phyloP scores from a whole-genome alignment of 1,284 basidiomycete species.

The Omphalotus olearius region DNA sequence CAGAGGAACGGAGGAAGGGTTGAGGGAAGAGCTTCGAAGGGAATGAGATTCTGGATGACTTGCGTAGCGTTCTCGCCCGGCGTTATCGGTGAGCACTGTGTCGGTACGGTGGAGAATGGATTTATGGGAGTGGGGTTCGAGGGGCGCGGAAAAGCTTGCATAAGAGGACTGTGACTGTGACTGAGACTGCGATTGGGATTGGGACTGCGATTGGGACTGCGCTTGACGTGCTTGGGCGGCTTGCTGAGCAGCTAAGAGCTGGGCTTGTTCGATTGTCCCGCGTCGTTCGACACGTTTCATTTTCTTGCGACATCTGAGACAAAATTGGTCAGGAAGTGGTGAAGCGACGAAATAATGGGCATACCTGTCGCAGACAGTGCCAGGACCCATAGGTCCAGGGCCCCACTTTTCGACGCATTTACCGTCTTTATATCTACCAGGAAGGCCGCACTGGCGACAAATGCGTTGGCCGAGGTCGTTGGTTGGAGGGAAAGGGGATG shows the following conservation, averaged over 20 bases:
- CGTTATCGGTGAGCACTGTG: conserved; percentile 5
- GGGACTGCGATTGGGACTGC: conserved; percentile 4
- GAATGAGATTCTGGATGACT: too few species aligned
- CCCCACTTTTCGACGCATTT: conserved; percentile 88
- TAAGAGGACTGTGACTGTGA: not conserved
- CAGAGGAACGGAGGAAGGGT: not conserved
- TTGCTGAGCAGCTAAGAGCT: conserved; percentile 13
- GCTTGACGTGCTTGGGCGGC: conserved; percentile 1
- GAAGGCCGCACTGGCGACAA: conserved; percentile 55
- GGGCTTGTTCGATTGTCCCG: conserved; percentile 55
- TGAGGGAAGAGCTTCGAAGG: too few species aligned
- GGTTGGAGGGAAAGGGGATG: conserved; percentile 41
- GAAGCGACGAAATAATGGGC: conserved; percentile 19
- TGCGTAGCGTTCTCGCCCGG: not conserved
- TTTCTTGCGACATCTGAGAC: conserved; percentile 70
- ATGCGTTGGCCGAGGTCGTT: conserved; percentile 68
- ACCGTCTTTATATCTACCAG: conserved; percentile 72
- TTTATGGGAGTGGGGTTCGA: not conserved
- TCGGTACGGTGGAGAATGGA: conserved; percentile 1
- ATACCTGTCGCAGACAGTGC: conserved; percentile 76
- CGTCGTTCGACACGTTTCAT: conserved; percentile 80
- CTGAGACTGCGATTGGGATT: not conserved
- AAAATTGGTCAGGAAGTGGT: conserved; percentile 7
- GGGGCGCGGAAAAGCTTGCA: conserved; percentile 1
- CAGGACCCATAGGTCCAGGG: conserved; percentile 76